These are phyloP conservation scores for Clonostachys byssicola DNA, from an alignment of 2,329 filamentous ascomycete genomes.

Conservation along the genomic window DNA sequence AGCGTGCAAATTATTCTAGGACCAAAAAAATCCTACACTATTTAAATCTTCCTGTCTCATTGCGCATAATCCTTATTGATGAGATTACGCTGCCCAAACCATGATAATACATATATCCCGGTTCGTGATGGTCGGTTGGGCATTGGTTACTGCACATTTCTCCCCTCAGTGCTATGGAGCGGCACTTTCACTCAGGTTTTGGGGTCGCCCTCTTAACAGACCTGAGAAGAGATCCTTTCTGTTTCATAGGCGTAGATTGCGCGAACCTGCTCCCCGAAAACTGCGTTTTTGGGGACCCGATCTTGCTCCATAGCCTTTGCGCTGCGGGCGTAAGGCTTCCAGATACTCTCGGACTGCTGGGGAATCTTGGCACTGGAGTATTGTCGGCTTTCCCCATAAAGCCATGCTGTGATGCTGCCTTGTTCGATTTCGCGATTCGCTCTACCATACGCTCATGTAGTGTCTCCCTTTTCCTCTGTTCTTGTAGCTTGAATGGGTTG, in stretches of 20 bases:
- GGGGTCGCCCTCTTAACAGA: conserved; percentile 20
- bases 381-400: conserved; percentile 54
- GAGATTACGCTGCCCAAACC: no score
- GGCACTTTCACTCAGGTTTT: neutral
- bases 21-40: no score
- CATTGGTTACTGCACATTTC: no score
- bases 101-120: no score
- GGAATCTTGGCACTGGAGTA: conserved; percentile 66
- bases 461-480: conserved; percentile 71
- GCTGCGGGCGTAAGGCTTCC: conserved; percentile 69
- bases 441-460: conserved; percentile 87
- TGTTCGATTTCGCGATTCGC: conserved; percentile 68
- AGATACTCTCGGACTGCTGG: conserved; percentile 57
- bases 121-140: no score
- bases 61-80: no score
- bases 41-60: no score
- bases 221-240: conserved; percentile 30
- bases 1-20: no score
- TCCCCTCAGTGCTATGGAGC: no score
- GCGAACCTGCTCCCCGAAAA: conserved; percentile 23
- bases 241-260: conserved; percentile 28
- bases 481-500: conserved; percentile 77
- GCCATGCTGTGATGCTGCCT: conserved; percentile 53
- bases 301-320: conserved; percentile 61
- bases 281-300: conserved; percentile 39